Percentiles rank a stretch among this genome's conserved stretches.
Conservation (phyloP, 495 filamentous ascomycete species). For the Tuber magnatum region DNA sequence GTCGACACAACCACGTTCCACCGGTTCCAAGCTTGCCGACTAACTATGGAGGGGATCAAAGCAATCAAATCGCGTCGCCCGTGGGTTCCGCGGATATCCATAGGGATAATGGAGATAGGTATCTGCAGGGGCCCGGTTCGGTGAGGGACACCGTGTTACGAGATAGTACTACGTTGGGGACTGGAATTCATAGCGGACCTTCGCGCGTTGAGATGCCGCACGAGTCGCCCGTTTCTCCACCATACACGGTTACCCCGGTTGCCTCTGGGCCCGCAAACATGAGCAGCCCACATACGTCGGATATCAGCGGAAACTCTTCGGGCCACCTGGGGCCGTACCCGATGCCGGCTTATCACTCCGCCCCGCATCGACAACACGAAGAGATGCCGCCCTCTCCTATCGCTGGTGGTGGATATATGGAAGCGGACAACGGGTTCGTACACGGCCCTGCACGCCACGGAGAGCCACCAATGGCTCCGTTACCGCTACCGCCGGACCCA, state of each 20-base stretch:
- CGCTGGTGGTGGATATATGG: slow-evolving; percentile 35
- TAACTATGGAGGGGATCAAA: slow-evolving; percentile 12
- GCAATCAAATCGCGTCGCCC: neutral
- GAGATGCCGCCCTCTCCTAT: slow-evolving; percentile 38
- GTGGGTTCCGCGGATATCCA: slow-evolving; percentile 19
- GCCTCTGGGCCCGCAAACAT: neutral
- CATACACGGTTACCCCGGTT: neutral
- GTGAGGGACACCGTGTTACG: slow-evolving; percentile 27
- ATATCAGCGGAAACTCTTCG: slow-evolving; percentile 28
- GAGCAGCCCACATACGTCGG: slow-evolving; percentile 12
- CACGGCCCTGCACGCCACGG: slow-evolving; percentile 23
- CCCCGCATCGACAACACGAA: slow-evolving; percentile 21
- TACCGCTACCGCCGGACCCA: slow-evolving; percentile 36
- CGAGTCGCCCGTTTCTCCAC: neutral
- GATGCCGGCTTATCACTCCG: slow-evolving; percentile 9
- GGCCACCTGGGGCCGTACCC: slow-evolving; percentile 21
- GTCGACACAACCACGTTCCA: slow-evolving; percentile 33
- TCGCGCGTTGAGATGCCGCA: slow-evolving; percentile 28
- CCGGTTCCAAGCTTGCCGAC: slow-evolving; percentile 34
- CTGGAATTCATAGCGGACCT: neutral
- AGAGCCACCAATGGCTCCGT: slow-evolving; percentile 32
- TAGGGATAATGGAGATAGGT: slow-evolving; percentile 30
- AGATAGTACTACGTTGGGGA: slow-evolving; percentile 36
- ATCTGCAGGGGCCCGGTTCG: slow-evolving; percentile 12
- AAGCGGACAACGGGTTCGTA: slow-evolving; percentile 38